phyloP scores from a whole-genome alignment of 345 rosid genomes.

The Cardamine resedifolia region DNA sequence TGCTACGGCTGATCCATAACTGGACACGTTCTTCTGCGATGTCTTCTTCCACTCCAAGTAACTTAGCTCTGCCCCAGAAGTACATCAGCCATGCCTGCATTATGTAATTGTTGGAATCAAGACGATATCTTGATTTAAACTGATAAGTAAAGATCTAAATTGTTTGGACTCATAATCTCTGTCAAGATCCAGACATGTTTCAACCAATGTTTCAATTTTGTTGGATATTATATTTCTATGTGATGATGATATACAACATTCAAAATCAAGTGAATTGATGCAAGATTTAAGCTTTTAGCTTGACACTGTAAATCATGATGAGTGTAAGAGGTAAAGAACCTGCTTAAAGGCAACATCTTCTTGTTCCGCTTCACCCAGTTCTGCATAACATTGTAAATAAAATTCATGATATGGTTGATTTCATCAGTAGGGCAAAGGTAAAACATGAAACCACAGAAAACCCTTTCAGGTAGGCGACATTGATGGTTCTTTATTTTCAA shows the following conservation, averaged over 20 bases:
- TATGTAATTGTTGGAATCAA: neutral
- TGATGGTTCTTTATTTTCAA: neutral
- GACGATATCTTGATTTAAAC: neutral
- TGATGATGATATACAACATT: conserved; percentile 3
- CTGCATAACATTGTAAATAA: conserved; percentile 44
- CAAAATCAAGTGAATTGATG: neutral
- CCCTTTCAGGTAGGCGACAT: neutral
- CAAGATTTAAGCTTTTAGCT: neutral
- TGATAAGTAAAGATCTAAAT: neutral
- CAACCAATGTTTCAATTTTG: neutral
- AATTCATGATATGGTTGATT: neutral
- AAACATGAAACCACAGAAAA: neutral
- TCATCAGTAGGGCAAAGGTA: neutral
- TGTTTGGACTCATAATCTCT: neutral
- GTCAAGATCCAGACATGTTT: neutral
- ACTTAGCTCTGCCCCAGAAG: conserved; percentile 85
- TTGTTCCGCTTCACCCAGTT: conserved; percentile 70
- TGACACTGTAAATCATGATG: neutral
- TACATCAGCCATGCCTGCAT: conserved; percentile 85
- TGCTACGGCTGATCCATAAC: conserved; percentile 64
- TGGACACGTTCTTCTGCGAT: conserved; percentile 78
- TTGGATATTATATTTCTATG: neutral
- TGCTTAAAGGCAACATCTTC: conserved; percentile 92
- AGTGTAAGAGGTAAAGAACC: conserved; percentile 42
- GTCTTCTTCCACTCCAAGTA: conserved; percentile 73